These are phyloP conservation scores for Cornus suecica DNA, from an alignment of 148 eudicot species.

Conservation along the genomic window DNA sequence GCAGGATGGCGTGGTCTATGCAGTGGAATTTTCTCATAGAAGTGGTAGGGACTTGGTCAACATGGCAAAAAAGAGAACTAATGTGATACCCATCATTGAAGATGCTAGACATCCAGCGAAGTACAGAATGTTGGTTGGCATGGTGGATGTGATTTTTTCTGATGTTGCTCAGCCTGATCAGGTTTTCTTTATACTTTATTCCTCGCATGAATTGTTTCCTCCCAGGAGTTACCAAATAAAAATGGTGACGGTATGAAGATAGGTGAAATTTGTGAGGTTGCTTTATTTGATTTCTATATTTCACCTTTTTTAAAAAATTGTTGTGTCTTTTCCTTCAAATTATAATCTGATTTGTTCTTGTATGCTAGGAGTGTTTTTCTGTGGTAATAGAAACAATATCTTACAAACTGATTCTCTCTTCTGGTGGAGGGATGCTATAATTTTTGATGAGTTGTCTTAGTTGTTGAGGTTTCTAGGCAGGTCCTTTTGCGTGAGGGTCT, in stretches of 20 bases:
- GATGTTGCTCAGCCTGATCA: constrained; percentile 99
- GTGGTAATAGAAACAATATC: background rate
- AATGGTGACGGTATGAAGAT: background rate
- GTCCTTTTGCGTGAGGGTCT: background rate
- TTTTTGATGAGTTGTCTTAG: background rate
- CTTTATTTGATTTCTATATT: background rate
- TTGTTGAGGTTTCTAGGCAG: background rate
- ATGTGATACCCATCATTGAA: constrained; percentile 92
- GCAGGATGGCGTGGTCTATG: constrained; percentile 88
- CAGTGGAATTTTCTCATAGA: constrained; percentile 92
- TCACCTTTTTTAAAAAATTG: background rate
- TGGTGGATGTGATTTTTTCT: constrained; percentile 94
- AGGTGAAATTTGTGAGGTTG: background rate
- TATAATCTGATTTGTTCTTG: background rate
- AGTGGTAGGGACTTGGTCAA: constrained; percentile 97
- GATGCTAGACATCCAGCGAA: constrained; percentile 99
- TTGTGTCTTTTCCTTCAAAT: background rate
- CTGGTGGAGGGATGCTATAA: background rate
- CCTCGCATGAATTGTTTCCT: background rate
- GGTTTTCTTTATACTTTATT: constrained; percentile 37
- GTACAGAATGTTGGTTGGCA: constrained; percentile 91
- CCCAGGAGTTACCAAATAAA: background rate
- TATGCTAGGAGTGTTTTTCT: background rate
- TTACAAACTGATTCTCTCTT: background rate
- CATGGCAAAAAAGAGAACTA: constrained; percentile 97